A percentile compares a stretch with the other conserved stretches of the same genome.
Evolutionary conservation across 2,329 filamentous ascomycete genomes (phyloP).

Genomic region (Calonectria leucothoes): DNA sequence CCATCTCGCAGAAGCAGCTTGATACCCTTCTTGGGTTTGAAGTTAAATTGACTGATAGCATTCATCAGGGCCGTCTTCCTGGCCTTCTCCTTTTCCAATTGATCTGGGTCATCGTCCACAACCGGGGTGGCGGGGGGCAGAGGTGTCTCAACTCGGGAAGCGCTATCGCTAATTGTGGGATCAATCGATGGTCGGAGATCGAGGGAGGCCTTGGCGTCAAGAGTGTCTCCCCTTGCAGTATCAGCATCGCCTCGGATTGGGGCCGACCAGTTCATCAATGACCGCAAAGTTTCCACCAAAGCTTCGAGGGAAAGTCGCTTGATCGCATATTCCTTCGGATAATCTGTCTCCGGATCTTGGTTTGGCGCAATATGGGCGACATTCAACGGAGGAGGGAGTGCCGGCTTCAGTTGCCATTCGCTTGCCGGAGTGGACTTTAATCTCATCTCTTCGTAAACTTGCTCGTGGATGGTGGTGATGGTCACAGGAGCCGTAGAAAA

Average conservation of each 20-base stretch:
- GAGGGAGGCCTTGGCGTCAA: conserved; percentile 51
- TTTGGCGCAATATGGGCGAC: conserved; percentile 77
- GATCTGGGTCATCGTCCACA: conserved; percentile 88
- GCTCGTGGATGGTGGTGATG: conserved; percentile 82
- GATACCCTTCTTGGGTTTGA: conserved; percentile 94
- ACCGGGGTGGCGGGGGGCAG: conserved; percentile 74
- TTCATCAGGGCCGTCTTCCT: conserved; percentile 92
- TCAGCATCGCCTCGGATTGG: conserved; percentile 69
- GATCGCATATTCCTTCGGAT: conserved; percentile 89
- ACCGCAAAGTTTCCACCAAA: conserved; percentile 87
- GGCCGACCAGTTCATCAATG: conserved; percentile 90
- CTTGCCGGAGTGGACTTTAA: conserved; percentile 68
- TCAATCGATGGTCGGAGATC: conserved; percentile 75
- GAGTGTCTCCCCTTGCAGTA: conserved; percentile 41
- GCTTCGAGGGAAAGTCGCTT: conserved; percentile 92
- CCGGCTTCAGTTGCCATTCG: conserved; percentile 90
- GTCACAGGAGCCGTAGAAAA: conserved; percentile 84
- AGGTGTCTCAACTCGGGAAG: conserved; percentile 70
- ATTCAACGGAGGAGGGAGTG: conserved; percentile 86
- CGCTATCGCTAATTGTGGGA: conserved; percentile 69
- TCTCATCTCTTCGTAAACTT: conserved; percentile 85
- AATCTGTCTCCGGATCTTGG: conserved; percentile 72
- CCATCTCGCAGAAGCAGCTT: conserved; percentile 86
- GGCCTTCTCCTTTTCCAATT: conserved; percentile 95
- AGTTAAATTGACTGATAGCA: conserved; percentile 93